Evolutionary conservation across 2,329 filamentous ascomycete genomes (phyloP), one percentile per base, ranked within the genome.

Genomic region (Penicillium olsonii): DNA sequence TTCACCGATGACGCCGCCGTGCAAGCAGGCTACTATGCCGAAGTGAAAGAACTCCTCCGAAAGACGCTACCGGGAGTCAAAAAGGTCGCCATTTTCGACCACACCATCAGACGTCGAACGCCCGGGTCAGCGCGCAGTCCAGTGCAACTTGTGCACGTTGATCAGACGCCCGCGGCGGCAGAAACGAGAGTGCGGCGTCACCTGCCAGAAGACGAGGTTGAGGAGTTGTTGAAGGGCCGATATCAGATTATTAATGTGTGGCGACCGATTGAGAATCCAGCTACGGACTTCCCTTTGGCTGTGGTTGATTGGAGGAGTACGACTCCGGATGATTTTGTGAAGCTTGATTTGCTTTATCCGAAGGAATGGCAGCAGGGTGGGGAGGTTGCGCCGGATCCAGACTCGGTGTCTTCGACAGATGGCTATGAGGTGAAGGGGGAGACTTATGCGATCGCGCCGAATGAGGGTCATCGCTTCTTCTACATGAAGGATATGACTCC

Each of bases 171-270:
- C 0, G 68, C 62, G 0, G 85, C 87, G 0, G 84, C 84, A 0
- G 82, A 78, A 51, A 76, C 69, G 1, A 79, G 87, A 11, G 84
- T 88, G 12, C 75, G 82, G 2, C 75, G 84, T 1, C 86, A 89
- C 58, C 56, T 87, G 0, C 73, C 79, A 0, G 68, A 66, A 2
- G 75, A 75, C 1, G 82, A 85, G 58, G 81, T 78, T 0, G 81
- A 84, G 22, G 74, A 76, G 45, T 68, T 87, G 9, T 57, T 87
- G 2, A 74, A 76, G 48, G 76, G 78, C 7, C 76, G 85, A 5
- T 86, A 81, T 61, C 83, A 87, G 62, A 82, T 87, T 60, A 83
- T 88, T 65, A 88, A 88, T 54, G 84, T 88, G 14, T 88, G 85
- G 85, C 77, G 85, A 31, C 85, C 85, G 0, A 86, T 88, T 56